A percentile compares a stretch with the other conserved stretches of the same genome.
phyloP scores from a whole-genome alignment of 805 yeast genomes.

The Starmerella geochares region DNA sequence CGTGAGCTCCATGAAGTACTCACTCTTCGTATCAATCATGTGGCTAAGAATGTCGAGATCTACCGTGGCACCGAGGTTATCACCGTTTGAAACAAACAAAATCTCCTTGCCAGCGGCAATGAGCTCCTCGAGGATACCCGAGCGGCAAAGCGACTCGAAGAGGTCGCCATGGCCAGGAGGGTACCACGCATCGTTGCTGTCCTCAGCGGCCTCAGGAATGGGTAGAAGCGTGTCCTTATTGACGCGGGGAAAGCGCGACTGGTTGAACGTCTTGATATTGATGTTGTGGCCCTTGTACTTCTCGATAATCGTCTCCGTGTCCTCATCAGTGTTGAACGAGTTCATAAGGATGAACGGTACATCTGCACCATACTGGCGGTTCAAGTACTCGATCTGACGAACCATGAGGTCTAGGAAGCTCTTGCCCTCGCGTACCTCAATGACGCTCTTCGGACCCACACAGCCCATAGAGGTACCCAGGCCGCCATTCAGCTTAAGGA shows the following conservation, averaged over 20 bases:
- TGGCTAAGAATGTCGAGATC: slow-evolving; percentile 82
- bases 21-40: slow-evolving; percentile 84
- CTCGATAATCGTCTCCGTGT: slow-evolving; percentile 88
- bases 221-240: slow-evolving; percentile 93
- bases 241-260: slow-evolving; percentile 94
- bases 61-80: slow-evolving; percentile 96
- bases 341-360: slow-evolving; percentile 96
- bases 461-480: slow-evolving; percentile 99
- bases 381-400: slow-evolving; percentile 91
- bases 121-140: slow-evolving; percentile 85
- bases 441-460: slow-evolving; percentile 96
- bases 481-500: slow-evolving; percentile 93
- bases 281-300: slow-evolving; percentile 95
- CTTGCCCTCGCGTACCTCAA: slow-evolving; percentile 98
- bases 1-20: slow-evolving; percentile 96
- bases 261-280: slow-evolving; percentile 90
- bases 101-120: slow-evolving; percentile 90
- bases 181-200: slow-evolving; percentile 81
- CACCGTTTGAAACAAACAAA: slow-evolving; percentile 94
- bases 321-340: slow-evolving; percentile 94
- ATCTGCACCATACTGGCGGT: slow-evolving; percentile 79
- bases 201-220: slow-evolving; percentile 69
- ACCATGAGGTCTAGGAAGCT: slow-evolving; percentile 91
- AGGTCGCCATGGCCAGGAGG: slow-evolving; percentile 99
- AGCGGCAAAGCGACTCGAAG: slow-evolving; percentile 76